Conservation (phyloP, 148 eudicot genomes). For the Gaultheria prostrata region DNA sequence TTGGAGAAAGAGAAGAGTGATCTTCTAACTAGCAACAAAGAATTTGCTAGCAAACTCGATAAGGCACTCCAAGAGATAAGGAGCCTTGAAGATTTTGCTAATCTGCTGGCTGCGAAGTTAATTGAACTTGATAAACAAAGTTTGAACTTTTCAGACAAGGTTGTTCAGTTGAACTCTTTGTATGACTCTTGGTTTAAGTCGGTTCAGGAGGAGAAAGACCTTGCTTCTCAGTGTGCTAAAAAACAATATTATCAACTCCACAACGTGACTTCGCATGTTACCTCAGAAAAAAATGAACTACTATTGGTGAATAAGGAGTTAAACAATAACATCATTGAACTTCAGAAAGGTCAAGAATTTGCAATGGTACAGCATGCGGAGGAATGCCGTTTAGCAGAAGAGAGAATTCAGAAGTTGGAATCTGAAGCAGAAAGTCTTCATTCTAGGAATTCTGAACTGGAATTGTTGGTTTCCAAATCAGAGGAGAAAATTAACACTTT, state of each 20-base stretch:
- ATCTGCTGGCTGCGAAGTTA: conserved; percentile 46
- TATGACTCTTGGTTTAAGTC: conserved; percentile 48
- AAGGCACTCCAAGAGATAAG: conserved; percentile 56
- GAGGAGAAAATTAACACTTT: conserved; percentile 56
- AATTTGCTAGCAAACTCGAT: conserved; percentile 47
- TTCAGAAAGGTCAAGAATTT: conserved; percentile 67
- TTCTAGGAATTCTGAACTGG: conserved; percentile 53
- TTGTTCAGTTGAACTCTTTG: conserved; percentile 46
- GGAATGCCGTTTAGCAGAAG: conserved; percentile 79
- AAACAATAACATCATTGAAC: conserved; percentile 54
- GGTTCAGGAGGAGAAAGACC: conserved; percentile 50
- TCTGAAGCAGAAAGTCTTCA: conserved; percentile 59
- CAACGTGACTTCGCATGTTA: conserved; percentile 34
- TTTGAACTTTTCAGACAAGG: conserved; percentile 46
- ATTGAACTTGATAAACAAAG: conserved; percentile 68
- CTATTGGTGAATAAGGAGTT: conserved; percentile 52
- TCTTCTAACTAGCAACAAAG: conserved; percentile 48
- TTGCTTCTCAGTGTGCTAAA: conserved; percentile 49
- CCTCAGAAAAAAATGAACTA: conserved; percentile 61
- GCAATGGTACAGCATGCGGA: conserved; percentile 85
- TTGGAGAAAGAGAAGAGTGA: conserved; percentile 57
- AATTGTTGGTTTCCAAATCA: conserved; percentile 40
- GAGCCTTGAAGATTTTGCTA: conserved; percentile 54
- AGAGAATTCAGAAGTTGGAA: conserved; percentile 56
- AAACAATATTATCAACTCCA: conserved; percentile 56